These are phyloP conservation scores for Lecanicillium sp. DNA, from an alignment of 2,329 filamentous ascomycete genomes.

Conservation along the genomic window DNA sequence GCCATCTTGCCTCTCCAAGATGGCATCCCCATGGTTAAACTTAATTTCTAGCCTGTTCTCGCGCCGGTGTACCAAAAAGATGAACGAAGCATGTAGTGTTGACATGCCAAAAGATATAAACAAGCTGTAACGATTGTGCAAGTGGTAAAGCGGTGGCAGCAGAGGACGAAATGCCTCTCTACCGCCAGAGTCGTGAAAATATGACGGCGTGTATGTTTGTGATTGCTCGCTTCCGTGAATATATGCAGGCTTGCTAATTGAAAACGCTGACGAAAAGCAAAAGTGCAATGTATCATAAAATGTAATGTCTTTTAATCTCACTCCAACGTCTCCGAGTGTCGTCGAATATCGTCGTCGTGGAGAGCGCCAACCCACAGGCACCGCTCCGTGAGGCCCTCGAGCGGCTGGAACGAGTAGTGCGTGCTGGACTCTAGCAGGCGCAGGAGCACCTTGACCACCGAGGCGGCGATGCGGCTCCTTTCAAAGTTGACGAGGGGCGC, in stretches of 20 bases:
- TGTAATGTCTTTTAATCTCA: constrained; percentile 16
- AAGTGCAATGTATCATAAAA: neutral
- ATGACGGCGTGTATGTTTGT: too few species aligned
- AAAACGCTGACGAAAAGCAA: constrained; percentile 3
- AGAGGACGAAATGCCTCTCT: too few species aligned
- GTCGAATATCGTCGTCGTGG: constrained; percentile 65
- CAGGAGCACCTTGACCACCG: constrained; percentile 71
- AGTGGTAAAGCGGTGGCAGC: too few species aligned
- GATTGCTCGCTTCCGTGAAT: too few species aligned
- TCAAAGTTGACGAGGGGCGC: constrained; percentile 77
- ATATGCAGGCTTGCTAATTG: constrained; percentile 2
- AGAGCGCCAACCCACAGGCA: constrained; percentile 82
- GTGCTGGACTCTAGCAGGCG: constrained; percentile 73
- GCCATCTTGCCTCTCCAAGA: constrained; percentile 1
- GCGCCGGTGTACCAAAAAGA: too few species aligned
- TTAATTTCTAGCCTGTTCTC: too few species aligned
- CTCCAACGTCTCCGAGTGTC: constrained; percentile 43
- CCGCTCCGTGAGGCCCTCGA: constrained; percentile 69
- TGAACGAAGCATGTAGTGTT: too few species aligned
- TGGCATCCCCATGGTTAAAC: too few species aligned
- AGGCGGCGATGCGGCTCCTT: constrained; percentile 66
- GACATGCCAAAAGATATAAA: too few species aligned
- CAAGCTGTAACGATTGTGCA: too few species aligned
- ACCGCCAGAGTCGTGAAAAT: too few species aligned
- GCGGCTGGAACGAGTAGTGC: constrained; percentile 64